phyloP scores from a whole-genome alignment of 768 basidiomycete genomes.

The Hygrophoropsis aurantiaca region DNA sequence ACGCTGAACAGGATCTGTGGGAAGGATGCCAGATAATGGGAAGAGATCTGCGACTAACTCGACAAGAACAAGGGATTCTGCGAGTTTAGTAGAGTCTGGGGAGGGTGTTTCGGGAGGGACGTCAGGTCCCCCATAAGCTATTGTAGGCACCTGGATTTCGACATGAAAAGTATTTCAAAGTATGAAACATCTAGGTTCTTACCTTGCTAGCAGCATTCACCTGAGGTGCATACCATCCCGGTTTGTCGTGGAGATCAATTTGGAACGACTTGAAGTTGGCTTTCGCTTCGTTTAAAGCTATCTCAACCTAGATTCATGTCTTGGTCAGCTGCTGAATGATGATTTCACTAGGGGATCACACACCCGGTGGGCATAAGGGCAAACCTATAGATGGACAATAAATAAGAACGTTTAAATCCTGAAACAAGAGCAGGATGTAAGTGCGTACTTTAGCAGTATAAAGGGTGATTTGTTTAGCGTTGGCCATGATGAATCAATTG shows the following conservation, averaged over 20 bases:
- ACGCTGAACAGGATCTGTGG: constrained; percentile 53
- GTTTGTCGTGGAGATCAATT: constrained; percentile 64
- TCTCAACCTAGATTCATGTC: constrained; percentile 42
- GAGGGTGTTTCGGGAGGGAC: constrained; percentile 57
- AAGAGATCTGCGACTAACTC: constrained; percentile 67
- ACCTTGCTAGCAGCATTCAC: constrained; percentile 72
- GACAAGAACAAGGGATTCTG: constrained; percentile 64
- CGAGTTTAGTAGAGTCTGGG: constrained; percentile 56
- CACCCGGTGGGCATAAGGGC: constrained; percentile 62
- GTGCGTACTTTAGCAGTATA: constrained; percentile 48
- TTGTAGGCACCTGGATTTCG: constrained; percentile 47
- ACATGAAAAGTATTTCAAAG: neutral
- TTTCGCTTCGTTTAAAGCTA: constrained; percentile 59
- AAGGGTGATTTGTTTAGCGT: constrained; percentile 36
- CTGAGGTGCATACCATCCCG: constrained; percentile 64
- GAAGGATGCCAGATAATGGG: constrained; percentile 47
- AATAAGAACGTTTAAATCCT: neutral
- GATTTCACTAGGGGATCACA: constrained; percentile 4
- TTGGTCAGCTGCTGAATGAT: neutral
- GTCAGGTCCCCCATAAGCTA: constrained; percentile 61
- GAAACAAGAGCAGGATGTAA: neutral
- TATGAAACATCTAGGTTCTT: constrained; percentile 7
- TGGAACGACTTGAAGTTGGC: constrained; percentile 50
- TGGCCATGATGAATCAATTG: too few species aligned
- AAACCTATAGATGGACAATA: constrained; percentile 37